A percentile compares a stretch with the other conserved stretches of the same genome.
Evolutionary conservation across 495 filamentous ascomycete genomes (phyloP).

Genomic region (Thermochaetoides thermophila): DNA sequence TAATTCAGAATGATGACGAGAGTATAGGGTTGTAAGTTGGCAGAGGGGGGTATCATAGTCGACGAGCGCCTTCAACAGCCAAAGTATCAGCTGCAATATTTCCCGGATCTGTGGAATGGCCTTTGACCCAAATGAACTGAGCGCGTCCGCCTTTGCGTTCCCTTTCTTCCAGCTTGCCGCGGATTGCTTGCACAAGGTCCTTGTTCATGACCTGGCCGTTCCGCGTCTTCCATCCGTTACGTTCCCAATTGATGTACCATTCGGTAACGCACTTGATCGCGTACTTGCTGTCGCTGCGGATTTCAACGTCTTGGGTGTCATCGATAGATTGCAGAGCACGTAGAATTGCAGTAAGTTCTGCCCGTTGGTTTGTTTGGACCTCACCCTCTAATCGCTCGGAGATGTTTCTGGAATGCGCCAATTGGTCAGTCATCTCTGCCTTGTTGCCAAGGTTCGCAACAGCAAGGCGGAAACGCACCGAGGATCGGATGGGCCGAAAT

Average conservation of each 20-base stretch:
- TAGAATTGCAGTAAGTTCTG: slow-evolving; percentile 77
- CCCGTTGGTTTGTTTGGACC: slow-evolving; percentile 84
- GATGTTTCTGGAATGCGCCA: slow-evolving; percentile 54
- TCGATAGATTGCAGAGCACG: slow-evolving; percentile 62
- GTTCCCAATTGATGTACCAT: slow-evolving; percentile 70
- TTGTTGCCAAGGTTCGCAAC: slow-evolving; percentile 3
- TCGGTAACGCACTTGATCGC: slow-evolving; percentile 77
- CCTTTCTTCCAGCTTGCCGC: slow-evolving; percentile 57
- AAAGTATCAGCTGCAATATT: slow-evolving; percentile 71
- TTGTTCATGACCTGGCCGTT: slow-evolving; percentile 67
- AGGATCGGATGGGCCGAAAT: slow-evolving; percentile 56
- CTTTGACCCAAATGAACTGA: slow-evolving; percentile 76
- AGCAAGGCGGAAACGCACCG: slow-evolving; percentile 46
- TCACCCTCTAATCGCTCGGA: slow-evolving; percentile 63
- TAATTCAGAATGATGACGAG: too few species aligned
- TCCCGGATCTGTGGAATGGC: slow-evolving; percentile 51
- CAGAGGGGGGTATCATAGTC: too few species aligned
- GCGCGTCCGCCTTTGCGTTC: slow-evolving; percentile 44
- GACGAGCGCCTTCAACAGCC: slow-evolving; percentile 45
- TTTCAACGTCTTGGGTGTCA: slow-evolving; percentile 40
- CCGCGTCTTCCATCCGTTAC: slow-evolving; percentile 63
- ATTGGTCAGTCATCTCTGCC: not conserved
- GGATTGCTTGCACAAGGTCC: slow-evolving; percentile 64
- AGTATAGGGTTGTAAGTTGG: slow-evolving; percentile 9
- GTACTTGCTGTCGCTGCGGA: slow-evolving; percentile 76